Evolutionary conservation across 2,329 filamentous ascomycete species (phyloP).

Genomic region (Epichloe glyceriae): DNA sequence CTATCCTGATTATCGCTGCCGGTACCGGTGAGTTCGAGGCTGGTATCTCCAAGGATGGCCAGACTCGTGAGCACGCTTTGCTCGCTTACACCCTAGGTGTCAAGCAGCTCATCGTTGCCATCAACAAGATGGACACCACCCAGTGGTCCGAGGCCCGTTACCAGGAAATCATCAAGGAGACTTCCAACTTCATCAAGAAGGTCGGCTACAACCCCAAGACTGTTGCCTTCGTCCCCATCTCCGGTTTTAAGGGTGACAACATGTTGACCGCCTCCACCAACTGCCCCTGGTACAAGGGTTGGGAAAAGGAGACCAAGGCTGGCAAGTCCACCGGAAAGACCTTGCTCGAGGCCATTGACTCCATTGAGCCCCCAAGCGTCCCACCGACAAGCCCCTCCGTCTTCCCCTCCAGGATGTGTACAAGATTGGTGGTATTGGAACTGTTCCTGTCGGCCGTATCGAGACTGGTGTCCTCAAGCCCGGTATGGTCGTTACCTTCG

Average conservation of each 20-base stretch:
- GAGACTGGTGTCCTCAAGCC: slow-evolving; percentile 96
- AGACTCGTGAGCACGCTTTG: slow-evolving; percentile 99
- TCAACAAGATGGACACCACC: slow-evolving; percentile 99
- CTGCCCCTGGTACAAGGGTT: slow-evolving; percentile 99
- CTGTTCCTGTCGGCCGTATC: slow-evolving; percentile 99
- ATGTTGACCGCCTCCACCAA: slow-evolving; percentile 85
- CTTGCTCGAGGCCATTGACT: slow-evolving; percentile 96
- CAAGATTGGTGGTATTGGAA: slow-evolving; percentile 99
- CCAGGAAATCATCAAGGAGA: slow-evolving; percentile 99
- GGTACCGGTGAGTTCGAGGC: slow-evolving; percentile 99
- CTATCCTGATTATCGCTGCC: slow-evolving; percentile 98
- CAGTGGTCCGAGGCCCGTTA: slow-evolving; percentile 95
- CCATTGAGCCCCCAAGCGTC: slow-evolving; percentile 84
- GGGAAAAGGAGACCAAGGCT: slow-evolving; percentile 93
- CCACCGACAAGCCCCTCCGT: slow-evolving; percentile 98
- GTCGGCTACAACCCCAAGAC: slow-evolving; percentile 99
- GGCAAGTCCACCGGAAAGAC: slow-evolving; percentile 86
- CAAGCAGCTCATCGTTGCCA: slow-evolving; percentile 98
- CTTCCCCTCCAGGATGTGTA: slow-evolving; percentile 99
- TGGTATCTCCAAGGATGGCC: slow-evolving; percentile 99
- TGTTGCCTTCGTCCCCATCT: slow-evolving; percentile 98
- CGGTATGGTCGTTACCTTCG: slow-evolving; percentile 94
- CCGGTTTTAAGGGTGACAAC: slow-evolving; percentile 99
- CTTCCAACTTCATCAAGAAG: slow-evolving; percentile 99
- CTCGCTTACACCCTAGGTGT: slow-evolving; percentile 99